Evolutionary conservation across 257 asterid genomes (phyloP), one percentile per base, ranked within the genome.

Genomic region (Plectranthus barbatus): DNA sequence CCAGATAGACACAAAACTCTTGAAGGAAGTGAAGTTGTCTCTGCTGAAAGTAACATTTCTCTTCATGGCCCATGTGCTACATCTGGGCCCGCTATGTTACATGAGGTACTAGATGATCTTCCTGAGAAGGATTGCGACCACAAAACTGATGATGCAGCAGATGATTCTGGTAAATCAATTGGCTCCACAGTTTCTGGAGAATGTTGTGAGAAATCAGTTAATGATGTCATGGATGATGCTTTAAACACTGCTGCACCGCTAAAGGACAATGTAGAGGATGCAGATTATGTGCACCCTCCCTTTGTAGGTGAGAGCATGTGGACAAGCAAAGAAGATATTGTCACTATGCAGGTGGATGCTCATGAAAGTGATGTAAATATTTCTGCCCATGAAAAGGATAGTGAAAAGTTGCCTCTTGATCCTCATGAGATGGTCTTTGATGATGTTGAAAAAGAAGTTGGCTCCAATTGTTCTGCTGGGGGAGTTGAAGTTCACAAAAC

Each of bases 271-370:
- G 20, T 56, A 50, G 56, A 74, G 51, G 76, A 65, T 74, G 87
- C 31, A 49, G 77, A 64, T 59, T 56, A 55, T 44, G 64, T 48
- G 29, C 45, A 67, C 39, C 71, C 77, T 37, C 56, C 84, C 26
- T 50, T 56, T 54, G 62, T 64, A 60, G 73, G 69, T 64, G 81
- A 60, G 77, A 75, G 79, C 71, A 55, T 37, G 61, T 73, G 67
- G 61, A 24, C 69, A 60, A 18, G 70, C 46, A 49, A 56, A 7
- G 78, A 76, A 53, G 61, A 74, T 64, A 46, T 34, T 62, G 53
- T 60, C 51, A 15, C 67, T 15, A 72, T 62, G 66, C 81, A 68
- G 71, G 46, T 57, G 63, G 82, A 59, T 64, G 65, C 57, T 56
- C 68, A 41, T 55, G 75, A 67, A 62, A 21, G 53, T 55, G 75